Conservation (phyloP, 2,329 filamentous ascomycete genomes). For the Colletotrichum sp. region DNA sequence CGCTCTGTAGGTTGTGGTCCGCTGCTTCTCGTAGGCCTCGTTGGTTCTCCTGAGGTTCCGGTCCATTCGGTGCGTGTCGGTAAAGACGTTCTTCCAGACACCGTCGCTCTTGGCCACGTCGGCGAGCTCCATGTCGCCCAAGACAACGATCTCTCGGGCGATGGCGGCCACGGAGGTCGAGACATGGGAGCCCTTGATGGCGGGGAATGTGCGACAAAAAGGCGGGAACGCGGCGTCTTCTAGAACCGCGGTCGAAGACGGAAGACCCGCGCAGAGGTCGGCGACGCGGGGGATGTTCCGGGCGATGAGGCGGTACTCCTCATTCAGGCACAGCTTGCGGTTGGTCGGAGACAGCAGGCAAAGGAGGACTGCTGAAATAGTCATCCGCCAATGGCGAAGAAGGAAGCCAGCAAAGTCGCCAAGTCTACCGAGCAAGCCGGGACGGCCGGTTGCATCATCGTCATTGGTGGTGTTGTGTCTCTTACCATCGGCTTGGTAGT, state of each 20-base stretch:
- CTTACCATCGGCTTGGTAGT: background rate
- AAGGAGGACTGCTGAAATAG: fast-evolving
- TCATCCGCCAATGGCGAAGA: background rate
- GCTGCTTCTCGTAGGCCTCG: background rate
- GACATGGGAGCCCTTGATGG: background rate
- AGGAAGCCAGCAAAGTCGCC: background rate
- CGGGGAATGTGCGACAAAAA: background rate
- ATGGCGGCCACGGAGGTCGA: background rate
- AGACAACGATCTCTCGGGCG: background rate
- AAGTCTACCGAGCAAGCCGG: background rate
- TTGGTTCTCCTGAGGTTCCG: background rate
- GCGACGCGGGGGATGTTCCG: background rate
- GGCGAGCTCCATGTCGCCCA: background rate
- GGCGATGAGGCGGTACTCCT: background rate
- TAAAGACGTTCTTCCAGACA: background rate
- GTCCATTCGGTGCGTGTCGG: background rate
- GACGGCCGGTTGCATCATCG: background rate
- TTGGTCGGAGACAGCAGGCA: background rate
- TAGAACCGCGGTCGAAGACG: background rate
- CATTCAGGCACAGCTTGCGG: background rate
- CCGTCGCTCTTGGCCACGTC: background rate
- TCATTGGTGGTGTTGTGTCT: background rate
- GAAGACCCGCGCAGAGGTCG: background rate
- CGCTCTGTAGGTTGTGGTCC: background rate
- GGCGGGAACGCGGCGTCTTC: background rate